A percentile compares a stretch with the other conserved stretches of the same genome.
These are phyloP conservation scores for Phytophthora multivora DNA, from an alignment of 352 stramenopile species.

Conservation along the genomic window DNA sequence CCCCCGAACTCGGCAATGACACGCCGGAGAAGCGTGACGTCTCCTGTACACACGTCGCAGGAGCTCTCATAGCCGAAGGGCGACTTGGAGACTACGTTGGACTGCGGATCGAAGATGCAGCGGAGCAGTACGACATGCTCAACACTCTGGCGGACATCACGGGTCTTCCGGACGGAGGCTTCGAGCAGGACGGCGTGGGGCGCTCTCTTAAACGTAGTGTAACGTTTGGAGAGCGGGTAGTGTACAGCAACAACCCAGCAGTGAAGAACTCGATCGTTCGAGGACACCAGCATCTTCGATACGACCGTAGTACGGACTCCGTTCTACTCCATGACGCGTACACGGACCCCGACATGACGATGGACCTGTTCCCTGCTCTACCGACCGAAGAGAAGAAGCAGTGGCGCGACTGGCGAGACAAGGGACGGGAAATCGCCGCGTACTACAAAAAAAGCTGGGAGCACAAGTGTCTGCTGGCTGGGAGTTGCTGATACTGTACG, in stretches of 20 bases:
- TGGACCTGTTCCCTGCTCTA: constrained; percentile 35
- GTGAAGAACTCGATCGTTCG: constrained; percentile 41
- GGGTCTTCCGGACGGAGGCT: constrained; percentile 31
- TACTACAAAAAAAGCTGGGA: constrained; percentile 37
- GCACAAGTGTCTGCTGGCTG: constrained; percentile 31
- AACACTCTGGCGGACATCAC: constrained; percentile 47
- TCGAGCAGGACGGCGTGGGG: constrained; percentile 37
- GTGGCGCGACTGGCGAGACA: constrained; percentile 16
- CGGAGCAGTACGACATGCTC: constrained; percentile 44
- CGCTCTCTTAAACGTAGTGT: constrained; percentile 47
- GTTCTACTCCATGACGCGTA: constrained; percentile 39
- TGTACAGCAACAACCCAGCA: constrained; percentile 59
- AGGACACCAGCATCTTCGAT: constrained; percentile 43
- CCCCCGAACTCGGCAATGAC: constrained; percentile 36
- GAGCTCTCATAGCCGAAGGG: constrained; percentile 36
- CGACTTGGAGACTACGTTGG: constrained; percentile 29
- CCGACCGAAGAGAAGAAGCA: constrained; percentile 10
- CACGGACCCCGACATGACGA: constrained; percentile 34
- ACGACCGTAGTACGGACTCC: constrained; percentile 31
- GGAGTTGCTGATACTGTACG: neutral
- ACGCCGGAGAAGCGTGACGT: constrained; percentile 35
- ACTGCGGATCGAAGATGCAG: constrained; percentile 29
- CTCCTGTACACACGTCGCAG: constrained; percentile 36
- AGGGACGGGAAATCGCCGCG: constrained; percentile 39
- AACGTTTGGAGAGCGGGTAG: constrained; percentile 31